Evolutionary conservation across 306 rosid genomes (phyloP).

Genomic region (Cucurbita ficifolia): DNA sequence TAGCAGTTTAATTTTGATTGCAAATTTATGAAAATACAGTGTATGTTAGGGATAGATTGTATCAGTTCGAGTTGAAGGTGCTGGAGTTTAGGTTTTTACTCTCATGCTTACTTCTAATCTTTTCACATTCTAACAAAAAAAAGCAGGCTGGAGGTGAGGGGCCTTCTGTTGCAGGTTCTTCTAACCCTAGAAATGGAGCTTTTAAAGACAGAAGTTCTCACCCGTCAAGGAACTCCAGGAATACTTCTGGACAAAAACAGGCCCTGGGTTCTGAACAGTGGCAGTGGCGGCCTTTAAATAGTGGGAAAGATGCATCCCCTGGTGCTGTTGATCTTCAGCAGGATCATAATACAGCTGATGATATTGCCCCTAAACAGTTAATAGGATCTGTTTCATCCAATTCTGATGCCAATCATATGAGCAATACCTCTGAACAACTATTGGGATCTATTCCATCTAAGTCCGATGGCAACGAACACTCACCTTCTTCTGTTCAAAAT

Average conservation of each 20-base stretch:
- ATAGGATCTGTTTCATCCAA: background rate
- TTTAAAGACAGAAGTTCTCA: background rate
- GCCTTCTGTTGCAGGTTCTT: background rate
- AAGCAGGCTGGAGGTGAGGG: background rate
- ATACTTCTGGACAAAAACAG: background rate
- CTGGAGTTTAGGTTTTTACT: background rate
- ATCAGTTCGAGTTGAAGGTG: background rate
- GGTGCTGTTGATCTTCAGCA: background rate
- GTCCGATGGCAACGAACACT: background rate
- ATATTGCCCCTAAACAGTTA: background rate
- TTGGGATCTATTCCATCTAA: background rate
- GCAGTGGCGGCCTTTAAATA: conserved; percentile 1
- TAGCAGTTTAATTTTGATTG: background rate
- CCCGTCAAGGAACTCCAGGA: background rate
- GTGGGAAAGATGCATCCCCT: background rate
- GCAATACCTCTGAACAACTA: background rate
- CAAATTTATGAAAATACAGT: background rate
- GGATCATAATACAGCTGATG: background rate
- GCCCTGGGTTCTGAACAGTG: background rate
- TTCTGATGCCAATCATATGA: background rate
- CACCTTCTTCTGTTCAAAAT: conserved; percentile 5
- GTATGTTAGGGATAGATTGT: background rate
- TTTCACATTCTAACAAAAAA: background rate
- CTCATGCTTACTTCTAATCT: background rate
- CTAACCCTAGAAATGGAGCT: background rate